Percentiles rank a stretch among this genome's conserved stretches.
Evolutionary conservation across 2,329 filamentous ascomycete species (phyloP).

Genomic region (Microdochium bolleyi): DNA sequence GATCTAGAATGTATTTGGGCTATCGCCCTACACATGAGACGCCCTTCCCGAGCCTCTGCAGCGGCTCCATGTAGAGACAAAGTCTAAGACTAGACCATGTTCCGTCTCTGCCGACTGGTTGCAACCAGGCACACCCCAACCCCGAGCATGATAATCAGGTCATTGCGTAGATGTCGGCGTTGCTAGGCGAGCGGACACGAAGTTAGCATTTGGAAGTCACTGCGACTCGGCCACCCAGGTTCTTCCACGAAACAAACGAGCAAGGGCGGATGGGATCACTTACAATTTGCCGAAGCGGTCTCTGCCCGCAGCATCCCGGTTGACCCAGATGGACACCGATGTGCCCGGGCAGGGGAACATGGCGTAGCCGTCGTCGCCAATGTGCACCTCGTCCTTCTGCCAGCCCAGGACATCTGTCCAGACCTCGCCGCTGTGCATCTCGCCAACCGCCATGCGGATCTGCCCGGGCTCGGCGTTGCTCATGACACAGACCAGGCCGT

Average conservation of each 20-base stretch:
- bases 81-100: too few species aligned
- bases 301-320: conserved; percentile 9
- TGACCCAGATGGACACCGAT: conserved; percentile 11
- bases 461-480: conserved; percentile 40
- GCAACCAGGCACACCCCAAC: too few species aligned
- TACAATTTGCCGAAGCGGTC: conserved; percentile 12
- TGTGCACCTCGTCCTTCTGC: conserved; percentile 44
- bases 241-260: neutral
- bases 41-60: neutral
- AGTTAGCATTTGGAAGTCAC: neutral
- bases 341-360: conserved; percentile 39
- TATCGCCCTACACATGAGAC: neutral
- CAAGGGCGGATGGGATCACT: too few species aligned
- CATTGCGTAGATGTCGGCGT: neutral
- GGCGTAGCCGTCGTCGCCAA: conserved; percentile 53
- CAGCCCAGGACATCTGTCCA: conserved; percentile 59
- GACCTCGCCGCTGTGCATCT: conserved; percentile 47
- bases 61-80: too few species aligned
- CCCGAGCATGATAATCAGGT: neutral
- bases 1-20: neutral
- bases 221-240: neutral
- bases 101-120: too few species aligned
- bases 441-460: conserved; percentile 58
- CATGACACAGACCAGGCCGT: conserved; percentile 27
- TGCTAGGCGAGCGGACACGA: neutral